phyloP scores from a whole-genome alignment of 257 asterid species.

The Nicotiana knightiana region DNA sequence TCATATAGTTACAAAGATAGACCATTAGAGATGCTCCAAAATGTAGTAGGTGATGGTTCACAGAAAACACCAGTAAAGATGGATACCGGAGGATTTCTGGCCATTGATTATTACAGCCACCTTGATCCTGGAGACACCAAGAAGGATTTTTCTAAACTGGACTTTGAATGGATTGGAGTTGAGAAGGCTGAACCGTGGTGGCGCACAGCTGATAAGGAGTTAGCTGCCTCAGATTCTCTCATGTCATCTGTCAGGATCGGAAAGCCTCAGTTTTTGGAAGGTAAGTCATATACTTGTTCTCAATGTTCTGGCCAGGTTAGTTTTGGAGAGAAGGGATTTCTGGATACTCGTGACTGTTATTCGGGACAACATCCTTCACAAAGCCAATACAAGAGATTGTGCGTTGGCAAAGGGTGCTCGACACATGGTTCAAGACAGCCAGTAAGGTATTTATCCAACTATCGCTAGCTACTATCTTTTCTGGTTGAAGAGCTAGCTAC shows the following conservation, averaged over 20 bases:
- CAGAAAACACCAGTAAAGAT: conserved; percentile 8
- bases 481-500: background rate
- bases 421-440: conserved; percentile 26
- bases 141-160: conserved; percentile 35
- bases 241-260: conserved; percentile 20
- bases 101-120: conserved; percentile 17
- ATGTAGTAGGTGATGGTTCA: conserved; percentile 13
- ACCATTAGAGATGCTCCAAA: conserved; percentile 26
- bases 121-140: conserved; percentile 20
- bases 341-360: conserved; percentile 7
- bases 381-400: conserved; percentile 11
- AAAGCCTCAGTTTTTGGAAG: conserved; percentile 20
- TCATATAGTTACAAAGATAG: conserved; percentile 25
- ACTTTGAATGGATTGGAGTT: conserved; percentile 42
- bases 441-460: conserved; percentile 38
- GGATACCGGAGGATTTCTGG: conserved; percentile 10
- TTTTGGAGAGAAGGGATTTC: background rate
- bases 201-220: conserved; percentile 44
- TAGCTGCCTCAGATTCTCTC: conserved; percentile 32
- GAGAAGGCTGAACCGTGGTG: conserved; percentile 60
- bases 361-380: conserved; percentile 22
- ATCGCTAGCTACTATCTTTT: background rate
- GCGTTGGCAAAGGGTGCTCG: conserved; percentile 20
- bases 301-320: conserved; percentile 13
- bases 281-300: conserved; percentile 18